Base-by-base conservation (phyloP, 2,329 filamentous ascomycete genomes). In the Fusarium phyllophilum region DNA sequence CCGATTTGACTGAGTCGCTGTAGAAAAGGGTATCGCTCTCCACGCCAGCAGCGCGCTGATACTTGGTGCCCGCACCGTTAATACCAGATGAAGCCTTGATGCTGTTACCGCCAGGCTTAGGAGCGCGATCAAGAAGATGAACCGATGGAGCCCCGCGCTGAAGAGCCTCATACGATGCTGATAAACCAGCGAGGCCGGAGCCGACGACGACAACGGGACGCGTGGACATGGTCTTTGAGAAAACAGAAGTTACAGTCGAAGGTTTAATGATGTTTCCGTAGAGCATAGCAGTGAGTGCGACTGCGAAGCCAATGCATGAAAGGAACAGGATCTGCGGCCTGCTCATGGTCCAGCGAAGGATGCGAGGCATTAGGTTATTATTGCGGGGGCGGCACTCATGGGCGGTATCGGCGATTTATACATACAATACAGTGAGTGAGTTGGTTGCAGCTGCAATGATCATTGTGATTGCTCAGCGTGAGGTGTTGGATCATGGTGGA, bases 81-180 rank as follows among this genome's bases (percentile, higher is more conserved):
- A 92, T 92, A 0, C 90, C 90, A 0, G 89, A 91, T 0, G 90
- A 92, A 1, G 90, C 90, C 80, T 92, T 92, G 80, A 92, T 91
- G 75, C 86, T 89, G 76, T 92, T 92, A 5, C 90, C 89, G 41
- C 90, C 90, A 0, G 90, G 88, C 75, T 90, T 90, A 6, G 85
- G 77, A 0, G 86, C 85, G 26, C 89, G 87, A 66, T 93, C 90
- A 18, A 92, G 84, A 56, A 93, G 83, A 38, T 84, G 83, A 2
- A 92, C 90, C 0, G 84, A 80, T 5, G 76, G 75, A 3, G 88
- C 83, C 44, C 86, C 85, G 18, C 86, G 83, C 8, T 83, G 80
- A 9, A 92, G 82, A 12, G 91, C 86, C 67, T 89, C 84, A 45
- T 87, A 86, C 7, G 90, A 87, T 24, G 90, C 89, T 3, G 88